These are phyloP conservation scores for Leccinum broughii DNA, from an alignment of 768 basidiomycete species.

Conservation along the genomic window DNA sequence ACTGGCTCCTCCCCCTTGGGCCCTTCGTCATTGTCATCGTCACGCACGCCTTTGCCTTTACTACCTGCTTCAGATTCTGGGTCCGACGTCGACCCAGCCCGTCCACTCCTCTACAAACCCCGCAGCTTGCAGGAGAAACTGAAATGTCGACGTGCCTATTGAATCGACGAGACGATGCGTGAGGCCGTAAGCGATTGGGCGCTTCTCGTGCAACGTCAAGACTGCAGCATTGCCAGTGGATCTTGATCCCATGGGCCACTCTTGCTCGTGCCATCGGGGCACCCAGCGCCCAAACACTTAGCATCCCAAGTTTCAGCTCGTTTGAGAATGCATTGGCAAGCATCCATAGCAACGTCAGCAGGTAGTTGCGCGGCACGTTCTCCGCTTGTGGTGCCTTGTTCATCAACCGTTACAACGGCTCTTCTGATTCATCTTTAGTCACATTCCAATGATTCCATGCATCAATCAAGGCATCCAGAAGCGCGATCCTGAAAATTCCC, in stretches of 20 bases:
- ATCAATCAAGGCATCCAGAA: slow-evolving; percentile 63
- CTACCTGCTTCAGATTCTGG: neutral
- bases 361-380: slow-evolving; percentile 48
- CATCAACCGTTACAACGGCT: slow-evolving; percentile 49
- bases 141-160: neutral
- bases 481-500: slow-evolving; percentile 75
- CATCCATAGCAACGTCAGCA: slow-evolving; percentile 66
- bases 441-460: slow-evolving; percentile 42
- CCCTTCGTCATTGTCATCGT: slow-evolving; percentile 41
- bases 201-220: neutral
- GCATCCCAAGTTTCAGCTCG: neutral
- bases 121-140: neutral
- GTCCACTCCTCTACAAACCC: slow-evolving; percentile 2
- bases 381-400: slow-evolving; percentile 40
- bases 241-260: slow-evolving; percentile 19
- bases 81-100: slow-evolving; percentile 2
- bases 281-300: neutral
- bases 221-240: slow-evolving; percentile 7
- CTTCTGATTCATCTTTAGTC: slow-evolving; percentile 28
- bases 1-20: slow-evolving; percentile 14
- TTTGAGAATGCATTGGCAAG: slow-evolving; percentile 44
- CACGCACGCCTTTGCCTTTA: slow-evolving; percentile 30
- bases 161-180: neutral
- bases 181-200: slow-evolving; percentile 13
- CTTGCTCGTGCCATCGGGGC: slow-evolving; percentile 16